Base-by-base conservation (phyloP, 108 stramenopile genomes). In the Aureococcus anophagefferens region DNA sequence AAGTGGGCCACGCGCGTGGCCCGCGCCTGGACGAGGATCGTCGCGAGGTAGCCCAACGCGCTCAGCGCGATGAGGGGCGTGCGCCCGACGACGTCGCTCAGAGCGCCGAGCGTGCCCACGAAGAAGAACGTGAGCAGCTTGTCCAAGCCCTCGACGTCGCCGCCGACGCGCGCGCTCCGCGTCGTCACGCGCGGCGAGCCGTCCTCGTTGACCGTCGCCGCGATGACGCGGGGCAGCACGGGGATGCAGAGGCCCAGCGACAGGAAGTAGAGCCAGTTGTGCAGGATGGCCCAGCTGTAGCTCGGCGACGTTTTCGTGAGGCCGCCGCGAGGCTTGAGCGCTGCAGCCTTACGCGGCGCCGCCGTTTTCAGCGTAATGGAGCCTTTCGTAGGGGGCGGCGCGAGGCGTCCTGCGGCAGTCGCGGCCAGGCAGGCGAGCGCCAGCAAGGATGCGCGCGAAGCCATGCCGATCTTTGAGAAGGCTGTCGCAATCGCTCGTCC, bases 261-360 rank as follows among this genome's bases (percentile, higher is more conserved):
- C 0, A 76, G 33, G 36, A 76, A 76, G 35, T 76, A 76, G 30
- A 76, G 30, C 75, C 75, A 76, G 36, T 76, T 76, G 71, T 76
- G 75, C 0, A 66, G 11, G 0, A 76, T 32, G 40, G 75, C 75
- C 75, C 75, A 76, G 33, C 29, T 65, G 35, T 71, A 71, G n/a
- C n/a, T n/a, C n/a, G n/a, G n/a, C n/a, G n/a, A n/a, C n/a, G n/a
- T n/a, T n/a, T n/a, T n/a, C n/a, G n/a, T n/a, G n/a, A n/a, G n/a
- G n/a, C n/a, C n/a, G n/a, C n/a, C n/a, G n/a, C n/a, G n/a, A n/a
- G n/a, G n/a, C n/a, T n/a, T n/a, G n/a, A n/a, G n/a, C n/a, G n/a
- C n/a, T n/a, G n/a, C n/a, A n/a, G n/a, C n/a, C n/a, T n/a, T n/a
- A n/a, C n/a, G n/a, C n/a, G n/a, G n/a, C n/a, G n/a, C n/a, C n/a